phyloP scores from a whole-genome alignment of 2,329 filamentous ascomycete genomes.

The Trichocomaceae sp. region DNA sequence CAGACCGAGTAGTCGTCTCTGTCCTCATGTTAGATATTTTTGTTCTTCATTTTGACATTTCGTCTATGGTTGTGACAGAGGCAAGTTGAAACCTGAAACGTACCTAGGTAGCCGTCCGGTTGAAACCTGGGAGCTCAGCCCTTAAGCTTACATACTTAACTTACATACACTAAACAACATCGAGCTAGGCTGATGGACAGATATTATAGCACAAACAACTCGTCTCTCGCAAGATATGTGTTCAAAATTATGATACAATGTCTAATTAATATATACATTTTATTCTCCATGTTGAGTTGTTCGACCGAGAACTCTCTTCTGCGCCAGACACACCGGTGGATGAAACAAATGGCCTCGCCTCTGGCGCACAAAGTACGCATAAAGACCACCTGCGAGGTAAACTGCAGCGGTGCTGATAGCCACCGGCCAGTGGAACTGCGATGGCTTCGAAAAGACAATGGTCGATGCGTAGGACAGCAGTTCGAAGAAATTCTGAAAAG shows the following conservation, averaged over 20 bases:
- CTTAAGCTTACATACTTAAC: too few species aligned
- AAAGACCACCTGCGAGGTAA: constrained; percentile 31
- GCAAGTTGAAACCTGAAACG: background rate
- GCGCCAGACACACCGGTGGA: constrained; percentile 8
- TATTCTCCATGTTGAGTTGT: too few species aligned
- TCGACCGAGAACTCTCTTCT: background rate
- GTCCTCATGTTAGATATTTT: background rate
- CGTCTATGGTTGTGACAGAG: background rate
- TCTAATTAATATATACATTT: too few species aligned
- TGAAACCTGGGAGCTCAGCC: too few species aligned
- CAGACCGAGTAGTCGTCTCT: background rate
- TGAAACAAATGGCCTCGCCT: constrained; percentile 58
- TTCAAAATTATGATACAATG: too few species aligned
- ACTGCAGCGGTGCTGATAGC: constrained; percentile 47
- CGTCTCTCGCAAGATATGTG: too few species aligned
- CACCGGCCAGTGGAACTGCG: constrained; percentile 59
- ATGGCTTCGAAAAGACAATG: constrained; percentile 56
- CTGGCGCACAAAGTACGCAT: constrained; percentile 51
- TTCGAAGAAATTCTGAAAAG: constrained; percentile 64
- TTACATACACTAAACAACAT: too few species aligned
- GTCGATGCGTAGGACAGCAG: constrained; percentile 60
- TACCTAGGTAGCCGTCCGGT: too few species aligned
- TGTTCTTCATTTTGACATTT: background rate
- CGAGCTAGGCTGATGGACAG: too few species aligned
- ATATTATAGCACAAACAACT: too few species aligned